These are phyloP conservation scores for Fusarium haematococcum DNA, from an alignment of 2,329 filamentous ascomycete species.

Conservation along the genomic window DNA sequence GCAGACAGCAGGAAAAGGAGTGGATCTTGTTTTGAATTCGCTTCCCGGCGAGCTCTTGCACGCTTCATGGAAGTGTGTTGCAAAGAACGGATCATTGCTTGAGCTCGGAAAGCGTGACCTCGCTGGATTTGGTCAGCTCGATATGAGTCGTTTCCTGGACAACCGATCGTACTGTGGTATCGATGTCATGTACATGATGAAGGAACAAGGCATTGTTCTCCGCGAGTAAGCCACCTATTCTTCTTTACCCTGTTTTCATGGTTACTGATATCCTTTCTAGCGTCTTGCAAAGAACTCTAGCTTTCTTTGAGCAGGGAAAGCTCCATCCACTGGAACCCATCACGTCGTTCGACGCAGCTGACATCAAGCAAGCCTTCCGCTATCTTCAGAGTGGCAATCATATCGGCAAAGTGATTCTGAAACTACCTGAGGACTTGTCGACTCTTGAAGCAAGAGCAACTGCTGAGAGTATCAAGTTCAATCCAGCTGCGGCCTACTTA, in stretches of 20 bases:
- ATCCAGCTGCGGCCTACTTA: constrained; percentile 27
- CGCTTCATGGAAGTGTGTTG: constrained; percentile 51
- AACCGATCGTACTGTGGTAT: constrained; percentile 36
- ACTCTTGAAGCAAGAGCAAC: not conserved
- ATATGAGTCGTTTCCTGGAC: constrained; percentile 26
- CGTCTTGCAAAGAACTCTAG: constrained; percentile 14
- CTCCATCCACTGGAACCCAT: constrained; percentile 2
- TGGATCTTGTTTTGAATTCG: constrained; percentile 52
- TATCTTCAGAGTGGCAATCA: constrained; percentile 30
- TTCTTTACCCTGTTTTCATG: not conserved
- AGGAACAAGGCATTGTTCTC: not conserved
- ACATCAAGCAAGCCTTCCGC: constrained; percentile 23
- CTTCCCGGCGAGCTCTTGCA: constrained; percentile 46
- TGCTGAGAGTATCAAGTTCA: not conserved
- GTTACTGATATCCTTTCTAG: not conserved
- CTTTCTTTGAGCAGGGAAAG: constrained; percentile 15
- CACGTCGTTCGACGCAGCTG: not conserved
- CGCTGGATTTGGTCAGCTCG: constrained; percentile 3
- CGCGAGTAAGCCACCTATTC: not conserved
- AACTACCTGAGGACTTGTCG: not conserved
- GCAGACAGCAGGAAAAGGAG: constrained; percentile 45
- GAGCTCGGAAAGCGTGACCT: constrained; percentile 52
- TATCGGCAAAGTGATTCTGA: constrained; percentile 8
- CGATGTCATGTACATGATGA: constrained; percentile 23
- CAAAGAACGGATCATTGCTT: constrained; percentile 49